Evolutionary conservation across 1,139 yeast species (phyloP), one percentile per base, ranked within the genome.

Genomic region (Candida sp.): DNA sequence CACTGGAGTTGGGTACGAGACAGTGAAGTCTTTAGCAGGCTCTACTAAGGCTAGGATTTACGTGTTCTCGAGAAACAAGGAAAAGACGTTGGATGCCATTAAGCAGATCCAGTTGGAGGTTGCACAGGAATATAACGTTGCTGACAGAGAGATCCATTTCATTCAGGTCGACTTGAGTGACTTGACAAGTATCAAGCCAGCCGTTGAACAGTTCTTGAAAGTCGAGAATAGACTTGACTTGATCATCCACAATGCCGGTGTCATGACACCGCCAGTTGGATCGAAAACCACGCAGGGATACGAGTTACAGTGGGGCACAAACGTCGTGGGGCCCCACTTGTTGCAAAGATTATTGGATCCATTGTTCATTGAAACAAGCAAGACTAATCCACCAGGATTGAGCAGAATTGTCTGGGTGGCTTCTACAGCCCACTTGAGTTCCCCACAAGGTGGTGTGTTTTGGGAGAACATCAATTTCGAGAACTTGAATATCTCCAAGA

Each of bases 221-320:
- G 28, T 43, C 7, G 65, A 58, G 38, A 46, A 58, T 3, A 59
- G 72, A 12, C 54, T 81, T 31, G 80, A 79, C 54, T 67, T 77
- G 11, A 70, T 78, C 12, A 70, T 81, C 45, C 78, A 80, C 57
- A 80, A 81, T 63, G 85, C 85, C 8, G 63, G 86, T 41, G 71
- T 81, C 17, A 79, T 77, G 77, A 62, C 66, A 17, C 76, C 81
- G 1, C 71, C 73, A 8, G 59, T 60, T 12, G 70, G 70, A 11
- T 56, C 72, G 1, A 52, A 46, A 27, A 49, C 59, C 3, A 43
- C 26, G 5, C 60, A 58, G 39, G 57, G 56, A 2, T 53, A 46
- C 42, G 58, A 55, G 41, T 48, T 55, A 30, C 58, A 54, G 47
- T 48, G 80, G 49, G 85, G 83, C 8, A 72, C 78, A 23, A 83